These are phyloP conservation scores for Pichia scutulata DNA, from an alignment of 805 yeast species.

Conservation along the genomic window DNA sequence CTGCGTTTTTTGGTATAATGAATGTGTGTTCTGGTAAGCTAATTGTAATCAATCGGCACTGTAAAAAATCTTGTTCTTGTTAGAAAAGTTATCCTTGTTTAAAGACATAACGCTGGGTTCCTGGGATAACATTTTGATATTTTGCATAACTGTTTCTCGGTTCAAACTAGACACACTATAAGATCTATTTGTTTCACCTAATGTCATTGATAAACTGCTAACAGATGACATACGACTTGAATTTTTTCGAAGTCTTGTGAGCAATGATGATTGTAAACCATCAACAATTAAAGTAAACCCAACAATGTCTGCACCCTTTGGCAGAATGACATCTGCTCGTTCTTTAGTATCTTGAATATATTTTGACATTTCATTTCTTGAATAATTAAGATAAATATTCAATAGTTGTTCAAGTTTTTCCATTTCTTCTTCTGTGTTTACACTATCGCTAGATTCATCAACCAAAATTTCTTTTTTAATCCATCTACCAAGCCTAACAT, in stretches of 20 bases:
- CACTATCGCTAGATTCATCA: not conserved
- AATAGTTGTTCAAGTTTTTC: conserved; percentile 30
- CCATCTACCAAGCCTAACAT: conserved; percentile 76
- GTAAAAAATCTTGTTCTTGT: conserved; percentile 22
- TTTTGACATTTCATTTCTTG: conserved; percentile 60
- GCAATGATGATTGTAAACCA: conserved; percentile 42
- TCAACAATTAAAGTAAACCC: conserved; percentile 57
- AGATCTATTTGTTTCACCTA: not conserved
- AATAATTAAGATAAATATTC: conserved; percentile 42
- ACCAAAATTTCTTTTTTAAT: conserved; percentile 33
- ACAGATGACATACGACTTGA: not conserved
- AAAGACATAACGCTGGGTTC: conserved; percentile 24
- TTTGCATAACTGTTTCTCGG: conserved; percentile 10
- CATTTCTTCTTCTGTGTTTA: conserved; percentile 1
- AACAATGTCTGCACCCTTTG: conserved; percentile 55
- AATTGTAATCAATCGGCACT: conserved; percentile 17
- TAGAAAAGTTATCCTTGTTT: conserved; percentile 22
- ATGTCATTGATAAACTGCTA: not conserved
- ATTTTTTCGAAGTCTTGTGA: conserved; percentile 7
- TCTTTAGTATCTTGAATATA: conserved; percentile 64
- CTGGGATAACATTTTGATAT: conserved; percentile 8
- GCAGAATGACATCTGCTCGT: conserved; percentile 66
- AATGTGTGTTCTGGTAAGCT: not conserved
- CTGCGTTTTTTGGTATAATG: too few relatives aligned
- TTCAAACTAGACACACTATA: conserved; percentile 4